Conservation (phyloP, 441 rosid species). For the Corymbia citriodora region DNA sequence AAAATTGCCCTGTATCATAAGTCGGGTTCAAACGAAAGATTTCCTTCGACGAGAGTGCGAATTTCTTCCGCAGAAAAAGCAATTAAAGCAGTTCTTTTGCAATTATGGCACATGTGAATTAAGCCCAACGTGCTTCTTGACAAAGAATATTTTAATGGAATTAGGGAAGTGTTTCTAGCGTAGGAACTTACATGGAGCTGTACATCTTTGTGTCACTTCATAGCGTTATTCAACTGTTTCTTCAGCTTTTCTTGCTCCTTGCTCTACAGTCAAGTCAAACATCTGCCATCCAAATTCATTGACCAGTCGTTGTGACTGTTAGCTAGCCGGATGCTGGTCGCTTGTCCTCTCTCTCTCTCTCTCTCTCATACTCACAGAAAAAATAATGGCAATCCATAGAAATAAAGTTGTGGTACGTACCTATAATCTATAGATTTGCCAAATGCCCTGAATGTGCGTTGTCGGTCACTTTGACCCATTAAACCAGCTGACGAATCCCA, state of each 20-base stretch:
- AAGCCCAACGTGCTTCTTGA: neutral
- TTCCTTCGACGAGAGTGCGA: rapidly evolving
- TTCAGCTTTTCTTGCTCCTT: neutral
- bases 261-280: neutral
- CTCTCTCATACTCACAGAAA: neutral
- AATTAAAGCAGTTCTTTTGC: neutral
- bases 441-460: neutral
- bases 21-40: rapidly evolving
- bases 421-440: neutral
- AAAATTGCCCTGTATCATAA: neutral
- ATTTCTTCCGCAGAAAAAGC: neutral
- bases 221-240: neutral
- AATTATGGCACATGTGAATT: neutral
- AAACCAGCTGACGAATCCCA: neutral
- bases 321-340: neutral
- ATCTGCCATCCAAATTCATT: neutral
- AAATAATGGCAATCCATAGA: neutral
- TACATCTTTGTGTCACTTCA: neutral
- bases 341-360: neutral
- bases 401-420: neutral
- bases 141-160: neutral
- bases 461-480: neutral
- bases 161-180: neutral
- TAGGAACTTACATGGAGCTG: neutral
- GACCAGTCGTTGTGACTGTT: neutral